Evolutionary conservation across 805 yeast genomes (phyloP).

Genomic region (Metahyphopichia silvanorum): DNA sequence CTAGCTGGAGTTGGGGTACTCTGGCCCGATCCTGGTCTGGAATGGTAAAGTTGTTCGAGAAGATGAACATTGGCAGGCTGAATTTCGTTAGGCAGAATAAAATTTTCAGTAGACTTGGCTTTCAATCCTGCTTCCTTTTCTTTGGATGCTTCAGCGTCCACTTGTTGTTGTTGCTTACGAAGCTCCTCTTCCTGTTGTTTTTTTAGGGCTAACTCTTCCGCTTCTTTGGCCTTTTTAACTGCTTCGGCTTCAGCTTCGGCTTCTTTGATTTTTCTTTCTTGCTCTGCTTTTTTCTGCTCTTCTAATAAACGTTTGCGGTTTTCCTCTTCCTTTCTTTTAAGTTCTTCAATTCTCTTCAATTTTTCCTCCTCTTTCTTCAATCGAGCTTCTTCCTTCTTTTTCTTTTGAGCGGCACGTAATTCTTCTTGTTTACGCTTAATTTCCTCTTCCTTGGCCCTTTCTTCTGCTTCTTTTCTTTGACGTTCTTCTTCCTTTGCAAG

Average conservation of each 20-base stretch:
- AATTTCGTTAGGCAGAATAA: background rate
- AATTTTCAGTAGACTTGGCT: background rate
- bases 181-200: constrained; percentile 13
- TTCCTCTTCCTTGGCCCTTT: constrained; percentile 35
- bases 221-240: constrained; percentile 20
- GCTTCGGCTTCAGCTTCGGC: constrained; percentile 22
- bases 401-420: constrained; percentile 33
- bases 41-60: constrained; percentile 33
- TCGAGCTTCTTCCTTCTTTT: constrained; percentile 35
- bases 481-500: constrained; percentile 62
- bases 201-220: constrained; percentile 15
- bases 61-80: constrained; percentile 16
- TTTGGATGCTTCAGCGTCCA: constrained; percentile 8
- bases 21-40: constrained; percentile 23
- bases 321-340: constrained; percentile 30
- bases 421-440: constrained; percentile 28
- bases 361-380: constrained; percentile 48
- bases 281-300: constrained; percentile 26
- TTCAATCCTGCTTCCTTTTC: constrained; percentile 1
- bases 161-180: constrained; percentile 3
- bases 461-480: constrained; percentile 52
- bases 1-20: constrained; percentile 7
- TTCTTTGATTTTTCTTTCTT: constrained; percentile 20
- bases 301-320: constrained; percentile 27
- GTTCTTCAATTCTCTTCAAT: constrained; percentile 37